A percentile compares a stretch with the other conserved stretches of the same genome.
Evolutionary conservation across 371 early-diverging fungal genomes (phyloP).

Genomic region (Entomophthora muscae): DNA sequence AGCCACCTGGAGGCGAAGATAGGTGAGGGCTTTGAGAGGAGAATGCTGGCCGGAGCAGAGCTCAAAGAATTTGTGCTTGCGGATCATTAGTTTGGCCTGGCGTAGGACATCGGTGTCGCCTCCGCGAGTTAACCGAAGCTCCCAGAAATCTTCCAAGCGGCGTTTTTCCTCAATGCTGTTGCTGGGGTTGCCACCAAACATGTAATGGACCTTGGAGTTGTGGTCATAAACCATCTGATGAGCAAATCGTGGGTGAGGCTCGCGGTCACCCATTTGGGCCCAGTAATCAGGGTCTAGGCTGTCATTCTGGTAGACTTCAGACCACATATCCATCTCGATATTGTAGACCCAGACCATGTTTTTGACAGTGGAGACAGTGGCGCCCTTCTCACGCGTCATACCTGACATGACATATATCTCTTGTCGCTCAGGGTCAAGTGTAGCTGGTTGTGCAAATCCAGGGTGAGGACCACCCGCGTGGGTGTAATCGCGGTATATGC

Average conservation of each 20-base stretch:
- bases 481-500: slow-evolving; percentile 46
- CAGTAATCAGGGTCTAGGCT: slow-evolving; percentile 24
- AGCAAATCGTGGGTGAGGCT: slow-evolving; percentile 70
- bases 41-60: slow-evolving; percentile 9
- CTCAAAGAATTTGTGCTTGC: slow-evolving; percentile 28
- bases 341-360: slow-evolving; percentile 63
- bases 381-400: slow-evolving; percentile 27
- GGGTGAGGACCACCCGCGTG: slow-evolving; percentile 53
- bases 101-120: slow-evolving; percentile 26
- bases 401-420: slow-evolving; percentile 76
- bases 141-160: slow-evolving; percentile 77
- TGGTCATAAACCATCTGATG: slow-evolving; percentile 67
- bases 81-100: slow-evolving; percentile 35
- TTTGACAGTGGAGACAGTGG: slow-evolving; percentile 31
- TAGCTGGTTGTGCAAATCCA: slow-evolving; percentile 72
- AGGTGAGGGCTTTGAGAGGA: slow-evolving; percentile 37
- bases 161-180: slow-evolving; percentile 24
- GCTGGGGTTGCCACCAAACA: slow-evolving; percentile 85
- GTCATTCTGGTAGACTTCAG: slow-evolving; percentile 50
- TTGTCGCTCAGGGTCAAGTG: slow-evolving; percentile 47
- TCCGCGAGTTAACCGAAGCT: slow-evolving; percentile 44
- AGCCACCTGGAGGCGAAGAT: slow-evolving; percentile 39
- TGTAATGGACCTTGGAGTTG: slow-evolving; percentile 29
- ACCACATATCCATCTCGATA: slow-evolving; percentile 43
- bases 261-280: slow-evolving; percentile 23